A percentile compares a stretch with the other conserved stretches of the same genome.
These are phyloP conservation scores for Cryptosporidium baileyi DNA, from an alignment of 169 alveolate species.

Conservation along the genomic window DNA sequence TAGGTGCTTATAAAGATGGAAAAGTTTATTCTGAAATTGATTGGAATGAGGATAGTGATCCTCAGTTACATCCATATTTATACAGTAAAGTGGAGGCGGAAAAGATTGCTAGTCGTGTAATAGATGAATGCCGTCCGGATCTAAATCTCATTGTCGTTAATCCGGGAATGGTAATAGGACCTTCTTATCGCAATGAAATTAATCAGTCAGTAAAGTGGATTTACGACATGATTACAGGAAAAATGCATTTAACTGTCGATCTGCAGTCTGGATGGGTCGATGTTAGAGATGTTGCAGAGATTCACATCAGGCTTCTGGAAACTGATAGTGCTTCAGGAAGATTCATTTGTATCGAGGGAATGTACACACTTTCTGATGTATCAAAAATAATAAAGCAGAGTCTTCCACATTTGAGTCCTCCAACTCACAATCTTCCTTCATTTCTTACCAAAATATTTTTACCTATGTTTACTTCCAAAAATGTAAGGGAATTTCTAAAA, in stretches of 20 bases:
- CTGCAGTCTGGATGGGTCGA: constrained; percentile 65
- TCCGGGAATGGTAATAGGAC: constrained; percentile 66
- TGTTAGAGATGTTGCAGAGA: constrained; percentile 67
- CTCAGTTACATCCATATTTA: constrained; percentile 41
- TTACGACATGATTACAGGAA: constrained; percentile 62
- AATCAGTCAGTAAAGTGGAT: constrained; percentile 67
- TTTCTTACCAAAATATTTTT: constrained; percentile 24
- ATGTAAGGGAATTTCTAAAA: constrained; percentile 41
- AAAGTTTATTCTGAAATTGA: constrained; percentile 61
- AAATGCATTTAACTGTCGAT: constrained; percentile 24
- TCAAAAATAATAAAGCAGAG: constrained; percentile 8
- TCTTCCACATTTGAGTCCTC: constrained; percentile 37
- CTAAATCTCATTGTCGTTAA: constrained; percentile 40
- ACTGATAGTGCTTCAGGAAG: constrained; percentile 32
- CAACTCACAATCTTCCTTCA: constrained; percentile 30
- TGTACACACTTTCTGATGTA: constrained; percentile 48
- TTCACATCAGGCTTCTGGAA: constrained; percentile 56
- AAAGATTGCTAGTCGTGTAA: constrained; percentile 9
- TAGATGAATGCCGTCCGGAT: constrained; percentile 42
- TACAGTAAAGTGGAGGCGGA: constrained; percentile 62
- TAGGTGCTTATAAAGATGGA: constrained; percentile 48
- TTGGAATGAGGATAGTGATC: constrained; percentile 63
- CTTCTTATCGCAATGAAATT: constrained; percentile 55
- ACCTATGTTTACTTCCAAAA: constrained; percentile 49
- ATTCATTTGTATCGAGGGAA: constrained; percentile 59